Evolutionary conservation across 495 filamentous ascomycete species (phyloP).

Genomic region (Neurospora discreta): DNA sequence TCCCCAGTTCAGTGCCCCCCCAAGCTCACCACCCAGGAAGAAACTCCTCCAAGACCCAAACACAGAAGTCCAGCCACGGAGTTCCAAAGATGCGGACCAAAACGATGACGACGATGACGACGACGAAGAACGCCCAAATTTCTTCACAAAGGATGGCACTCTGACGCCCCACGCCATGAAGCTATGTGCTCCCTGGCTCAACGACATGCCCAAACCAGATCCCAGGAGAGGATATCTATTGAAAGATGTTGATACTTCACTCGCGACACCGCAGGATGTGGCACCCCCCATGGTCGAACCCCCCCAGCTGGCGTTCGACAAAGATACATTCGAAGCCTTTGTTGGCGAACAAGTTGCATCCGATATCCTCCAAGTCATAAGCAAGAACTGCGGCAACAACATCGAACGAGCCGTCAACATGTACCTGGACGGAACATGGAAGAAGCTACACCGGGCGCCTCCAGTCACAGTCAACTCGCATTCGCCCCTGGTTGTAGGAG

Average conservation of each 20-base stretch:
- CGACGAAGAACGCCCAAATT: neutral
- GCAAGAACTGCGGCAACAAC: slow-evolving; percentile 46
- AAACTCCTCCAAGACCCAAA: slow-evolving; percentile 1
- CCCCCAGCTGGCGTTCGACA: slow-evolving; percentile 44
- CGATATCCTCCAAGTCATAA: slow-evolving; percentile 40
- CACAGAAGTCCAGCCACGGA: neutral
- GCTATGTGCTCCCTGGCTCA: slow-evolving; percentile 12
- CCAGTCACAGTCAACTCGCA: neutral
- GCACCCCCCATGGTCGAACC: neutral
- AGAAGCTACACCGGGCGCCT: slow-evolving; percentile 28
- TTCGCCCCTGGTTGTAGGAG: neutral
- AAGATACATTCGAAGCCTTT: slow-evolving; percentile 55
- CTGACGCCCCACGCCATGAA: neutral
- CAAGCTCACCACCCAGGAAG: neutral
- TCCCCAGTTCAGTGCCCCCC: neutral
- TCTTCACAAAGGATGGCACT: neutral
- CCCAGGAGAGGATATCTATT: neutral
- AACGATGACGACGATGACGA: neutral
- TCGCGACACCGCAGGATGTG: neutral
- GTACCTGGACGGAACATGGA: slow-evolving; percentile 93
- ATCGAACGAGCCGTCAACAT: slow-evolving; percentile 66
- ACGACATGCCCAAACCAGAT: slow-evolving; percentile 5
- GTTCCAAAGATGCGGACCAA: neutral
- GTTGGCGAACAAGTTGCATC: slow-evolving; percentile 53
- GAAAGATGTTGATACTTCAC: neutral